phyloP scores from a whole-genome alignment of 331 rosid genomes.

The Acacia concinna region DNA sequence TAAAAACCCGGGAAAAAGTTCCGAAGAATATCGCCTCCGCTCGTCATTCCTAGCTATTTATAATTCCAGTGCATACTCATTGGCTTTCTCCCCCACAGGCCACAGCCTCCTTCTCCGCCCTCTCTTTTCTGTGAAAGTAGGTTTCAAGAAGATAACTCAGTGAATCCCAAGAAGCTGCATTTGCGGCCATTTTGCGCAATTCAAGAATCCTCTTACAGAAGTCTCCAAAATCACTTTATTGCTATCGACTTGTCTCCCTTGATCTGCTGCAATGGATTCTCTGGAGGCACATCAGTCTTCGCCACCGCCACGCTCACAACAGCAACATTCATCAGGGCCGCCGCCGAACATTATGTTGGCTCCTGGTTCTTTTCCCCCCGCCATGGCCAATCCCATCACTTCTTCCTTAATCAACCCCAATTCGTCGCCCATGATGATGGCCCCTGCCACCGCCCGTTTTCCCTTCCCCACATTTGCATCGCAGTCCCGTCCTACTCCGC shows the following conservation, averaged over 20 bases:
- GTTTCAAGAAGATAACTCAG: slow-evolving; percentile 23
- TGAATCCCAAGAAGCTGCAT: slow-evolving; percentile 29
- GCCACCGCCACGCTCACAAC: slow-evolving; percentile 24
- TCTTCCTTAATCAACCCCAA: slow-evolving; percentile 49
- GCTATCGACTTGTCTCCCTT: not conserved
- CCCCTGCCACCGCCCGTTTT: slow-evolving; percentile 56
- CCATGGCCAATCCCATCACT: slow-evolving; percentile 26
- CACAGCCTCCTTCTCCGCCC: not conserved
- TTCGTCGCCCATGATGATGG: slow-evolving; percentile 47
- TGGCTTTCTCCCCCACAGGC: not conserved
- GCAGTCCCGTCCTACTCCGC: not conserved
- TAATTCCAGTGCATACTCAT: slow-evolving; percentile 9
- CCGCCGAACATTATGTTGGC: slow-evolving; percentile 42
- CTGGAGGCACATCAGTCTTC: slow-evolving; percentile 49
- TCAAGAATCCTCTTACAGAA: slow-evolving; percentile 20
- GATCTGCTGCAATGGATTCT: slow-evolving; percentile 62
- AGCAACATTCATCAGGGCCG: slow-evolving; percentile 32
- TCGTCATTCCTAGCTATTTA: slow-evolving; percentile 21
- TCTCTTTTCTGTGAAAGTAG: not conserved
- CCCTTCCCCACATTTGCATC: slow-evolving; percentile 46
- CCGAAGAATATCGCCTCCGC: slow-evolving; percentile 19
- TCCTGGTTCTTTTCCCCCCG: slow-evolving; percentile 36
- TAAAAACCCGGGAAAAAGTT: slow-evolving; percentile 13
- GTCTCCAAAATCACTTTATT: not conserved
- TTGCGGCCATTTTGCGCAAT: slow-evolving; percentile 19